Evolutionary conservation across 192 early-diverging fungal genomes (phyloP).

Genomic region (Podila horticola): DNA sequence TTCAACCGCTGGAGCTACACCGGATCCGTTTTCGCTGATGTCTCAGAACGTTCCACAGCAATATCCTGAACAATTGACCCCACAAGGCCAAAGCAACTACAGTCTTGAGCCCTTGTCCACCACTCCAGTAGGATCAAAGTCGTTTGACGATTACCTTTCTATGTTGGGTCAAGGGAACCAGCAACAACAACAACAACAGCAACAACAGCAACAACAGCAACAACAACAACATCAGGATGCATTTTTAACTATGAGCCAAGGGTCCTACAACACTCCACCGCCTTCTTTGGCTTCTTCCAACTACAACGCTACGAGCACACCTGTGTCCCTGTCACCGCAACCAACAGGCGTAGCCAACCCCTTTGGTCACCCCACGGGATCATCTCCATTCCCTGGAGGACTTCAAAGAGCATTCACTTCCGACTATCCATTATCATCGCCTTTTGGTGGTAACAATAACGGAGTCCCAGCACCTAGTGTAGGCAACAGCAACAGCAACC

Average conservation of each 20-base stretch:
- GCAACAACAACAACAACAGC: background rate
- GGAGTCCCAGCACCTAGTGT: background rate
- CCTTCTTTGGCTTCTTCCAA: background rate
- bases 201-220: conserved; percentile 19
- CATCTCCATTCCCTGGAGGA: conserved; percentile 3
- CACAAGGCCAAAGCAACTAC: conserved; percentile 11
- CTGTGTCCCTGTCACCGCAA: background rate
- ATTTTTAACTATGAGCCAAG: background rate
- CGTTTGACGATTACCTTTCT: conserved; percentile 42
- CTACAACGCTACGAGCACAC: background rate
- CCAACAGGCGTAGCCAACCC: background rate
- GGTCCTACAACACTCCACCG: background rate
- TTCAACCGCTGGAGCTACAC: background rate
- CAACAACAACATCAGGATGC: background rate
- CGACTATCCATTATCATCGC: background rate
- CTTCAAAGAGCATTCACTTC: background rate
- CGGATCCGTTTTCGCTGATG: conserved; percentile 26
- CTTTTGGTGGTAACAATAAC: background rate
- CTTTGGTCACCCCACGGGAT: background rate
- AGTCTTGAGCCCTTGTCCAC: background rate
- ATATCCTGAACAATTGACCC: background rate
- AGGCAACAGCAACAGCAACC: background rate
- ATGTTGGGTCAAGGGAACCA: conserved; percentile 14
- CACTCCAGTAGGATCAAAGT: conserved; percentile 16
- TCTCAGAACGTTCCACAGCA: conserved; percentile 5